Percentiles rank a stretch among this genome's conserved stretches.
phyloP scores from a whole-genome alignment of 768 basidiomycete species.

The Leccinum rimulosum region DNA sequence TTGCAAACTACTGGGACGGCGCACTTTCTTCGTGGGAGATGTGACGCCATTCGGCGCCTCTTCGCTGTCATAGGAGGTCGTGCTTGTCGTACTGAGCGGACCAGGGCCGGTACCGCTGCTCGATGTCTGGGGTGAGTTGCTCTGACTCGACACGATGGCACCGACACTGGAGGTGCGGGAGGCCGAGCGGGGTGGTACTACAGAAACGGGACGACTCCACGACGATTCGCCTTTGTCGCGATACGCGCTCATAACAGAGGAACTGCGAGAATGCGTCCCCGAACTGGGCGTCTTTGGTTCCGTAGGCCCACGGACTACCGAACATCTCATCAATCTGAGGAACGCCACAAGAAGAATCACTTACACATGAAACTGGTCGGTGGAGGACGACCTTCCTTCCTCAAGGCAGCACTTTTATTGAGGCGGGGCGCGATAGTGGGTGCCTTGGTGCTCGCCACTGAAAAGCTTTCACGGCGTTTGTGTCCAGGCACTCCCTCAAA shows the following conservation, averaged over 20 bases:
- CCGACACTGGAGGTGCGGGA: constrained; percentile 38
- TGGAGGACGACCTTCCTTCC: constrained; percentile 47
- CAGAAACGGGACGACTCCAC: constrained; percentile 19
- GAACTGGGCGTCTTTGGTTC: constrained; percentile 40
- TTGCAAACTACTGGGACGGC: constrained; percentile 56
- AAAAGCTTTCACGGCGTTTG: constrained; percentile 72
- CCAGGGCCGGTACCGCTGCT: constrained; percentile 25
- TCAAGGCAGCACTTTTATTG: constrained; percentile 44
- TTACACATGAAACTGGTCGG: constrained; percentile 71
- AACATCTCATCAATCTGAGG: constrained; percentile 1
- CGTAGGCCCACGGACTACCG: constrained; percentile 47
- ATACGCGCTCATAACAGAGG: constrained; percentile 37
- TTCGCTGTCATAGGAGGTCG: constrained; percentile 23
- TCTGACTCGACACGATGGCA: constrained; percentile 14
- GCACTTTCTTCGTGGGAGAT: constrained; percentile 31
- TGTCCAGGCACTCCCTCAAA: constrained; percentile 86
- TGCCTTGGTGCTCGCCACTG: constrained; percentile 53
- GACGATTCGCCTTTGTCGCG: constrained; percentile 15
- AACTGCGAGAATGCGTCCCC: constrained; percentile 39
- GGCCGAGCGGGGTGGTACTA: constrained; percentile 37
- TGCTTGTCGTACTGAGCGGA: constrained; percentile 28
- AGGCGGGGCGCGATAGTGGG: constrained; percentile 44
- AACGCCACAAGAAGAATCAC: constrained; percentile 27
- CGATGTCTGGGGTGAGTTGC: constrained; percentile 28
- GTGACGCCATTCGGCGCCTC: constrained; percentile 16